A percentile compares a stretch with the other conserved stretches of the same genome.
These are phyloP conservation scores for Penicillium sp. DNA, from an alignment of 2,329 filamentous ascomycete species.

Conservation along the genomic window DNA sequence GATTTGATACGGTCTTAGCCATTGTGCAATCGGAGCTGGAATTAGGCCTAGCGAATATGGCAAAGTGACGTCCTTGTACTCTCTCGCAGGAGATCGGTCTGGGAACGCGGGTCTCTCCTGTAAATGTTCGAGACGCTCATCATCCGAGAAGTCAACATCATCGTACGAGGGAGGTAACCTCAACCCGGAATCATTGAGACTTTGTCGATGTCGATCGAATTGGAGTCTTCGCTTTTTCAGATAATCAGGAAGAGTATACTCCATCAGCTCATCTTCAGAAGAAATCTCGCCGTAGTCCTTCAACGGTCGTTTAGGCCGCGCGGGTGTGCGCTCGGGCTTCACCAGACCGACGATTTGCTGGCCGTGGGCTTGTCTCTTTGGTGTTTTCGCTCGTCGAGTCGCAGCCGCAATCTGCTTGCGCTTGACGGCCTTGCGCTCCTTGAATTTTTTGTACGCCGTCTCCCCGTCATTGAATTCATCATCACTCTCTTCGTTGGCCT, in stretches of 20 bases:
- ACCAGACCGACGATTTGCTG: constrained; percentile 35
- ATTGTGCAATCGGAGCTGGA: constrained; percentile 83
- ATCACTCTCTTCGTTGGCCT: constrained; percentile 24
- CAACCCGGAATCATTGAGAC: constrained; percentile 61
- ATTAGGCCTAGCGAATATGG: constrained; percentile 72
- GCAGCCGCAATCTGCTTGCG: constrained; percentile 48
- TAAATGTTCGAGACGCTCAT: constrained; percentile 56
- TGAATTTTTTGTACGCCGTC: constrained; percentile 56
- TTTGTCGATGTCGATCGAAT: constrained; percentile 59
- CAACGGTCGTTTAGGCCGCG: constrained; percentile 25
- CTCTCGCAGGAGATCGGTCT: constrained; percentile 56
- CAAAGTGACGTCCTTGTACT: constrained; percentile 69
- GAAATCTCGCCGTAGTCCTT: constrained; percentile 43
- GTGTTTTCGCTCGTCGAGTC: constrained; percentile 42
- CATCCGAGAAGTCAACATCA: constrained; percentile 69
- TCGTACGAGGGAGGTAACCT: constrained; percentile 71
- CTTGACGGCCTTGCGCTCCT: constrained; percentile 52
- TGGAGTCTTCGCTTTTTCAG: constrained; percentile 59
- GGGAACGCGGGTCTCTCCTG: constrained; percentile 65
- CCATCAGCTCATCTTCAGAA: constrained; percentile 51
- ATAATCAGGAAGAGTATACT: constrained; percentile 64
- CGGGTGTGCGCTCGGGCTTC: constrained; percentile 22
- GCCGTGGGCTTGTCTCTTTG: constrained; percentile 35
- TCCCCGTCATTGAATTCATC: constrained; percentile 36
- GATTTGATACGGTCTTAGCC: constrained; percentile 86